Conservation (phyloP, 2,329 filamentous ascomycete genomes). For the Alternaria arbusti region DNA sequence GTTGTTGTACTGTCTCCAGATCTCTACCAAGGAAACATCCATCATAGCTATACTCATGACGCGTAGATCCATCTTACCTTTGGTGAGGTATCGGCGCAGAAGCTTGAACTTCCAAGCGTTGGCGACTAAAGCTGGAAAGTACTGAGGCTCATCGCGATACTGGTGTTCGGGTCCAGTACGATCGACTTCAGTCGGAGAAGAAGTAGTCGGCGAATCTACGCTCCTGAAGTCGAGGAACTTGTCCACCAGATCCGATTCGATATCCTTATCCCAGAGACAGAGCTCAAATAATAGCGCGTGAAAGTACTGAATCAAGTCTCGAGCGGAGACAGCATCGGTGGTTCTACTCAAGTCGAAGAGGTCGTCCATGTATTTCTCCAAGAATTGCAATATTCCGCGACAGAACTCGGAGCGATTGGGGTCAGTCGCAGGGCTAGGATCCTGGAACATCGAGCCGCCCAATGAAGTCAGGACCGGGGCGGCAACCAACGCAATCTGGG, state of each 20-base stretch:
- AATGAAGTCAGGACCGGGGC: constrained; percentile 28
- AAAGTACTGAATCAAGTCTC: constrained; percentile 34
- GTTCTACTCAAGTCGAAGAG: constrained; percentile 37
- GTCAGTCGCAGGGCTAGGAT: constrained; percentile 6
- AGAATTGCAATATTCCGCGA: constrained; percentile 29
- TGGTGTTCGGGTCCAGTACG: constrained; percentile 6
- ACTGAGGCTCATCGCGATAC: constrained; percentile 36
- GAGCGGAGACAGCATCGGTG: constrained; percentile 30
- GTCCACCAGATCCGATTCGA: constrained; percentile 32
- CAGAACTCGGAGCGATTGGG: constrained; percentile 28
- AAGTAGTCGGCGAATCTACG: constrained; percentile 29
- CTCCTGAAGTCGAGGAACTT: constrained; percentile 33
- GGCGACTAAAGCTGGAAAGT: constrained; percentile 59
- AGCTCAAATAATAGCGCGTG: constrained; percentile 31
- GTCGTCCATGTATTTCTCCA: constrained; percentile 36
- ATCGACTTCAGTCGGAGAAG: constrained; percentile 10
- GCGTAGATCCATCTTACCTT: constrained; percentile 88
- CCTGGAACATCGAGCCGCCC: constrained; percentile 30
- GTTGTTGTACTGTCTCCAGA: constrained; percentile 63
- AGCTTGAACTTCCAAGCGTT: constrained; percentile 74
- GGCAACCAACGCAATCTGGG: constrained; percentile 21
- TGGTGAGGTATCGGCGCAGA: constrained; percentile 75
- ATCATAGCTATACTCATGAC: constrained; percentile 79
- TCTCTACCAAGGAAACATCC: constrained; percentile 70
- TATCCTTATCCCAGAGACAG: constrained; percentile 33